phyloP scores from a whole-genome alignment of 139 green algal genomes.

The Dunaliella primolecta region DNA sequence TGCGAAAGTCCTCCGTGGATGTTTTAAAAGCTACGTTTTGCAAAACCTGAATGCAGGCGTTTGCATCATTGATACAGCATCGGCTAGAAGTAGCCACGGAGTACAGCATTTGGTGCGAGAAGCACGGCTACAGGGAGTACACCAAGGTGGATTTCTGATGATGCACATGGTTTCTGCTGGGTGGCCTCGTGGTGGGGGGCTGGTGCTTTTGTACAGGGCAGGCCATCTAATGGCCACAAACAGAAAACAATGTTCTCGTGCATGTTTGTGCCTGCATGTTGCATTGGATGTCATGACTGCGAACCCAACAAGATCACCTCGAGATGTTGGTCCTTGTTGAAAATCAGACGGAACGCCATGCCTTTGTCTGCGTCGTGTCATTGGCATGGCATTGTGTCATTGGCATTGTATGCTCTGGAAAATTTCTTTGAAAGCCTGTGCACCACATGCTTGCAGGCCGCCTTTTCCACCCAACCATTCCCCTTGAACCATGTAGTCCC shows the following conservation, averaged over 20 bases:
- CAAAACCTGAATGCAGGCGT: slow-evolving; percentile 49
- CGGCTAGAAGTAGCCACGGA: slow-evolving; percentile 49
- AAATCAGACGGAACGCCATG: neutral
- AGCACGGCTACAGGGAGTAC: slow-evolving; percentile 40
- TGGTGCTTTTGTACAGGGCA: neutral
- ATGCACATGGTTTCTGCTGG: neutral
- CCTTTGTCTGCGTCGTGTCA: too few species aligned
- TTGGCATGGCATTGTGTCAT: too few species aligned
- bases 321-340: neutral
- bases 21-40: too few species aligned
- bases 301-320: neutral
- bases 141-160: slow-evolving; percentile 53
- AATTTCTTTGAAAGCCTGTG: too few species aligned
- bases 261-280: neutral
- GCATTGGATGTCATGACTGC: neutral
- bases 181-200: neutral
- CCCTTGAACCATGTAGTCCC: slow-evolving; percentile 59
- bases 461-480: slow-evolving; percentile 52
- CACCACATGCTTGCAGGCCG: too few species aligned
- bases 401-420: too few species aligned
- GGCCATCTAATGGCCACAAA: neutral
- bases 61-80: slow-evolving; percentile 33
- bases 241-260: neutral
- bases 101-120: slow-evolving; percentile 55
- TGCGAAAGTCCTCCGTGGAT: too few species aligned